Base-by-base conservation (phyloP, 2,329 filamentous ascomycete genomes). In the Ophiocordyceps camponoti-floridani region DNA sequence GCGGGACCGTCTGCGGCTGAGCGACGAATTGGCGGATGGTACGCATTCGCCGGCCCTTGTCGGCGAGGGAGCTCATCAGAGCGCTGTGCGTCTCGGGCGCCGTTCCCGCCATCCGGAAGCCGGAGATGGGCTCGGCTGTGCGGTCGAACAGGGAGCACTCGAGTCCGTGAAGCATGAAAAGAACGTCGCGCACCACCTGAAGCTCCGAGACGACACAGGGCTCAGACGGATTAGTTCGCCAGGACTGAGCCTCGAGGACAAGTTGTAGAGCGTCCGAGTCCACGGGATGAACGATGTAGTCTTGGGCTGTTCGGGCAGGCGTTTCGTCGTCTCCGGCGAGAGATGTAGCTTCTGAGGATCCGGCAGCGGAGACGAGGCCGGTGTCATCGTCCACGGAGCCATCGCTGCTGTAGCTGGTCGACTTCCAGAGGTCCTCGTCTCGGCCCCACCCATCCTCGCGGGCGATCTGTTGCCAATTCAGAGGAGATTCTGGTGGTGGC, bases 101-200 rank as follows among this genome's bases (percentile, higher is more conserved):
- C 11, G 73, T 57, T 46, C 70, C 63, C 0, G 60, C 54, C 26
- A 75, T 62, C 46, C 73, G 67, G 45, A 67, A 73, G 1, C 52
- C 53, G 4, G 62, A 53, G 2, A 61, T 56, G 0, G 66, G 64
- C 7, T 57, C 50, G 13, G 62, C 65, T 43, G 66, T 54, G 4
- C 52, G 19, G 46, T 63, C 64, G 53, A 88, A 94, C 1, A 94
- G 56, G 2, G 77, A 80, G 2, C 83, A 89, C 6, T 79, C 73
- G 4, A 91, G 64, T 1, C 88, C 88, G 45, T 77, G 75, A 0
- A 96, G 70, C 84, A 95, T 93, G 53, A 85, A 89, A 0, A 95
- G 66, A 0, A 77, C 74, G 45, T 96, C 87, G 42, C 86, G 76
- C 26, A 88, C 64, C 11, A 79, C 66, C 50, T 88, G 78, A 1